Conservation (phyloP, 352 stramenopile genomes). For the Plasmopara halstedii region DNA sequence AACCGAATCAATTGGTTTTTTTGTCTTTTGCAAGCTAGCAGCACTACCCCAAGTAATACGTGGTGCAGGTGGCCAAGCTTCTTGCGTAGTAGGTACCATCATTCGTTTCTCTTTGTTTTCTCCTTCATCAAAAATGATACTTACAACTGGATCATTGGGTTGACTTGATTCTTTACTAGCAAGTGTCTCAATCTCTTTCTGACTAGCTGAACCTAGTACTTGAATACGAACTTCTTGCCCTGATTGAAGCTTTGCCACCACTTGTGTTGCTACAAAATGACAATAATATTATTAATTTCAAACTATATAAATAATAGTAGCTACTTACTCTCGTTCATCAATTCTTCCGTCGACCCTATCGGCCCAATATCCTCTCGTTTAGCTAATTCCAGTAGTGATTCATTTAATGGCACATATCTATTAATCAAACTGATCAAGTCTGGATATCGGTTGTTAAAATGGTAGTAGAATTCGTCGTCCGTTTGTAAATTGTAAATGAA, state of each 20-base stretch:
- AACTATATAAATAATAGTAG: neutral
- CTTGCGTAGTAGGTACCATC: slow-evolving; percentile 19
- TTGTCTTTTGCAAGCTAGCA: slow-evolving; percentile 11
- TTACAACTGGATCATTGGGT: slow-evolving; percentile 41
- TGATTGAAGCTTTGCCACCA: slow-evolving; percentile 55
- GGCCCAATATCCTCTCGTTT: slow-evolving; percentile 64
- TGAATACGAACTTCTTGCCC: slow-evolving; percentile 44
- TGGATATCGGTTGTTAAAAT: slow-evolving; percentile 79
- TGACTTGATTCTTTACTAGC: slow-evolving; percentile 37
- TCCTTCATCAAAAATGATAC: slow-evolving; percentile 58
- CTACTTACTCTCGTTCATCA: slow-evolving; percentile 61
- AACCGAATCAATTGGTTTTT: slow-evolving; percentile 9
- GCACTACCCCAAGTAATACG: slow-evolving; percentile 47
- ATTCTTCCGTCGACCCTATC: slow-evolving; percentile 39
- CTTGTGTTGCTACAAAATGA: slow-evolving; percentile 38
- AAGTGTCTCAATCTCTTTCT: slow-evolving; percentile 55
- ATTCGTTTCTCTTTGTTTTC: slow-evolving; percentile 15
- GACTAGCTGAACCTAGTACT: slow-evolving; percentile 42
- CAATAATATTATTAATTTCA: neutral
- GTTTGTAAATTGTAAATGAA: slow-evolving; percentile 83
- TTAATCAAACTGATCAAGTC: slow-evolving; percentile 64
- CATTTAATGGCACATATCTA: slow-evolving; percentile 54
- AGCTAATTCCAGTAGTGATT: slow-evolving; percentile 30
- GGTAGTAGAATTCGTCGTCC: slow-evolving; percentile 77
- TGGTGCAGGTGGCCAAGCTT: slow-evolving; percentile 36